A percentile compares a stretch with the other conserved stretches of the same genome.
These are phyloP conservation scores for Strobilomyces confusus DNA, from an alignment of 768 basidiomycete genomes.

Conservation along the genomic window DNA sequence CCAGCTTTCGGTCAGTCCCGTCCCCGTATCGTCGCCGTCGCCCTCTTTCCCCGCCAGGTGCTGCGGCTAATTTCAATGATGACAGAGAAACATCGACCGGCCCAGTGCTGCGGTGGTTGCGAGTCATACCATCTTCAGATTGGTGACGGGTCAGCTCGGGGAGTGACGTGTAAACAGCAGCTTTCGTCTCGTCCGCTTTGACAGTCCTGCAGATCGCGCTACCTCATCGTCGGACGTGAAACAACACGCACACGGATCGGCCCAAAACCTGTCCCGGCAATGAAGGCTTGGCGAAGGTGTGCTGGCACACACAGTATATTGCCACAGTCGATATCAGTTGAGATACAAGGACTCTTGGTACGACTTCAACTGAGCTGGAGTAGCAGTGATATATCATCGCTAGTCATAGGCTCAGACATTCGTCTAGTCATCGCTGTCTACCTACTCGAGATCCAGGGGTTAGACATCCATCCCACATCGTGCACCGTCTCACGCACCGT, in stretches of 20 bases:
- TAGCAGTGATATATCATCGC: neutral
- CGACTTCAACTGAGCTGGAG: neutral
- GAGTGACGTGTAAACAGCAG: neutral
- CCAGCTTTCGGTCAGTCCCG: constrained; percentile 68
- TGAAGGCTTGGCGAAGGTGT: no score
- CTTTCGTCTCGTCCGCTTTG: neutral
- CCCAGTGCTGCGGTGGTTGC: neutral
- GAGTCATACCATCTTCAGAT: neutral
- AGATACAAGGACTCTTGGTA: neutral
- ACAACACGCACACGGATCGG: neutral
- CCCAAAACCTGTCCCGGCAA: no score
- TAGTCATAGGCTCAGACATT: neutral
- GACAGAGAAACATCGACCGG: no score
- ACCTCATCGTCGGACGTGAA: neutral
- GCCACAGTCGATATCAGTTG: neutral
- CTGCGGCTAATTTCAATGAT: no score
- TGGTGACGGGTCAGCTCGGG: neutral
- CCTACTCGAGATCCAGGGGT: constrained; percentile 4
- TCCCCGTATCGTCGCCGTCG: neutral
- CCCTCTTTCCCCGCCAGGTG: constrained; percentile 41
- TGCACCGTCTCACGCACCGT: constrained; percentile 29
- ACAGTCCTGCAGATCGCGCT: neutral
- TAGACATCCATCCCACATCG: neutral
- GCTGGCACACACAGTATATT: neutral
- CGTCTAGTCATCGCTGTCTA: constrained; percentile 29